Evolutionary conservation across 495 filamentous ascomycete species (phyloP).

Genomic region (Xylaria intraflava): DNA sequence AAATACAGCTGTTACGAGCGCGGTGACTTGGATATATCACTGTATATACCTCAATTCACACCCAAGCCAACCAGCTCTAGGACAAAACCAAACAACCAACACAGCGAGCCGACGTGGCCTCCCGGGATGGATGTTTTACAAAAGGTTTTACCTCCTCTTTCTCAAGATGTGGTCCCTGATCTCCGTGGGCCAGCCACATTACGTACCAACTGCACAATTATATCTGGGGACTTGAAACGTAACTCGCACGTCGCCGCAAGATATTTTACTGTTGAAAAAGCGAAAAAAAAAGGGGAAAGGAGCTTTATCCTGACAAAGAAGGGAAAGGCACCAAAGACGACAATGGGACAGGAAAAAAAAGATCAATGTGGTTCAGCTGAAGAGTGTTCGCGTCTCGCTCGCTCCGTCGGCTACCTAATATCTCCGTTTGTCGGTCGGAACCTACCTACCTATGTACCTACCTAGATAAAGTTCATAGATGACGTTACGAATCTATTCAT

Average conservation of each 20-base stretch:
- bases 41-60: constrained; percentile 1
- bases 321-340: no score
- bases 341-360: no score
- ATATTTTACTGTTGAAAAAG: constrained; percentile 5
- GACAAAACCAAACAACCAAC: constrained; percentile 15
- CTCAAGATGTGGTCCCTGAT: constrained; percentile 12
- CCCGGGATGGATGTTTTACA: constrained; percentile 20
- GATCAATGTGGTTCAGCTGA: no score
- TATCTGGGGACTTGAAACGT: no score
- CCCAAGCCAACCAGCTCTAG: constrained; percentile 2
- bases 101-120: constrained; percentile 16
- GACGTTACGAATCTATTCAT: constrained; percentile 11
- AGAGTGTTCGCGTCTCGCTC: no score
- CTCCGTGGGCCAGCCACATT: not conserved
- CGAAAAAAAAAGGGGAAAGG: constrained; percentile 8
- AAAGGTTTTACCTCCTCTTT: no score
- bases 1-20: constrained; percentile 12
- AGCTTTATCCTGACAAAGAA: no score
- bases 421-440: constrained; percentile 3
- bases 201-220: no score
- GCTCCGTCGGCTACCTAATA: no score
- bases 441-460: not conserved
- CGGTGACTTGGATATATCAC: constrained; percentile 6
- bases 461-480: constrained; percentile 4
- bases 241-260: no score